Evolutionary conservation across 108 stramenopile species (phyloP), one percentile per base, ranked within the genome.

Genomic region (Aurantiochytrium sp.): DNA sequence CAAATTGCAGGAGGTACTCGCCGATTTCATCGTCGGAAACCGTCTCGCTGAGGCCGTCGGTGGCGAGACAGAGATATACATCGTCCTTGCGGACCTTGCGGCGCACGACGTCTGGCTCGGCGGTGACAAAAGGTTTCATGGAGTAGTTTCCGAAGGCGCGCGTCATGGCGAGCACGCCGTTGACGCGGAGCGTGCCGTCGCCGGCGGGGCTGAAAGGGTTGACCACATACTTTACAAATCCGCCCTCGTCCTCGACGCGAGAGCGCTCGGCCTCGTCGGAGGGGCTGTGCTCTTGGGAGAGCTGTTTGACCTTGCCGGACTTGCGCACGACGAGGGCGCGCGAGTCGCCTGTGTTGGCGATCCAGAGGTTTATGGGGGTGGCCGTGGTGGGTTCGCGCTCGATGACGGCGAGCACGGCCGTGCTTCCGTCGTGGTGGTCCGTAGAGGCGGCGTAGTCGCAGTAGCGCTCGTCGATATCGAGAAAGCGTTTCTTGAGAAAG

Each of bases 91-190:
- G 39, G 42, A 81, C 12, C 42, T 2, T 81, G 36, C 73, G 73
- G 19, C 30, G 39, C 6, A 24, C n/a, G 45, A 81, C 3, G 6
- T 81, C 3, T 41, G 73, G 73, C n/a, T 41, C 45, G 21, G 73
- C 73, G 10, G 73, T 48, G n/a, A 81, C 73, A 30, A 48, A 81
- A 21, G 73, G 73, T 48, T 81, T 81, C 73, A 81, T 48, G 73
- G 73, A 41, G 24, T 81, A 81, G 4, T 81, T 81, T 81, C 73
- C 73, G 32, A 81, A 81, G n/a, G 73, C 73, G 19, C 73, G 39
- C n/a, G 73, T 81, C 73, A 81, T 81, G n/a, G 73, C 73, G 27
- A 81, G 45, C 10, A 81, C 39, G 6, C 73, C 73, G 45, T 81
- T 48, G 42, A 81, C 73, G 42, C 73, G 73, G 17, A 48, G 73